Percentiles rank a stretch among this genome's conserved stretches.
phyloP scores from a whole-genome alignment of 805 yeast species.

The Saturnispora mendoncae region DNA sequence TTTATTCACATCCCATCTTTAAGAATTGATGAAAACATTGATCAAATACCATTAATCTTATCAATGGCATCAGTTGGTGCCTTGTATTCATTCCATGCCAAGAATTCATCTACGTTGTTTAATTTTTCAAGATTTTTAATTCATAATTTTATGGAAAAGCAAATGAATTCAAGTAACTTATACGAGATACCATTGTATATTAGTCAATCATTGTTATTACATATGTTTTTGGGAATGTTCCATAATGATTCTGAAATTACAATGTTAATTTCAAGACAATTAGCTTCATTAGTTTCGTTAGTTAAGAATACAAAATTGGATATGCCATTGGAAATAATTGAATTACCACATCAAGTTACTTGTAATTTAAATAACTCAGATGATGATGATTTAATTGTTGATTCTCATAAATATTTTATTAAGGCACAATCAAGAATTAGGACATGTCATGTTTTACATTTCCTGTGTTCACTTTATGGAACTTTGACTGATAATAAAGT shows the following conservation, averaged over 20 bases:
- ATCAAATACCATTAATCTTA: conserved; percentile 56
- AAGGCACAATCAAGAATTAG: conserved; percentile 48
- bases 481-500: conserved; percentile 35
- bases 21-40: conserved; percentile 37
- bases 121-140: conserved; percentile 59
- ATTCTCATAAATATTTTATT: conserved; percentile 42
- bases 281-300: conserved; percentile 45
- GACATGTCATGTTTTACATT: conserved; percentile 43
- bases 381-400: conserved; percentile 26
- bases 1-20: conserved; percentile 69
- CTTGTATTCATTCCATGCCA: conserved; percentile 68
- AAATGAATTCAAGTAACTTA: conserved; percentile 36
- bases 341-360: conserved; percentile 33
- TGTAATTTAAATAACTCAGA: conserved; percentile 15
- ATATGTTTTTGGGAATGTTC: conserved; percentile 48
- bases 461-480: conserved; percentile 40
- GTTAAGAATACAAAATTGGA: conserved; percentile 45
- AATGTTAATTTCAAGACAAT: conserved; percentile 42
- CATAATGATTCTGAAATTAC: conserved; percentile 44
- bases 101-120: conserved; percentile 63
- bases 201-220: conserved; percentile 47
- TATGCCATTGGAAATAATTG: conserved; percentile 39
- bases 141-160: conserved; percentile 53
- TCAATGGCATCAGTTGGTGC: conserved; percentile 90
- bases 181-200: conserved; percentile 50